These are phyloP conservation scores for Neopestalotiopsis sp. DNA, from an alignment of 2,329 filamentous ascomycete genomes.

Conservation along the genomic window DNA sequence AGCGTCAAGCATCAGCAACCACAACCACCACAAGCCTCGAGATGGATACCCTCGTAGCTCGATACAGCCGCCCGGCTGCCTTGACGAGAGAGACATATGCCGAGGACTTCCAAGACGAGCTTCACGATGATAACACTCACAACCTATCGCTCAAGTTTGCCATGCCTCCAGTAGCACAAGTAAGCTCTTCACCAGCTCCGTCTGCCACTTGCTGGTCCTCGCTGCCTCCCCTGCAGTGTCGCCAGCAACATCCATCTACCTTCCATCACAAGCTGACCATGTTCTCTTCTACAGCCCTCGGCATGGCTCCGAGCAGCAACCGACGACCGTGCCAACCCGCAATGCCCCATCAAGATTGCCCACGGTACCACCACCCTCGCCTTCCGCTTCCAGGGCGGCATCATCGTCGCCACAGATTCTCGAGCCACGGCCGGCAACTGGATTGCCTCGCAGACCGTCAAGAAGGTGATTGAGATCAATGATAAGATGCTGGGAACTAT, in stretches of 20 bases:
- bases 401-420: slow-evolving; percentile 98
- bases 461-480: slow-evolving; percentile 99
- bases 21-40: slow-evolving; percentile 26
- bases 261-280: slow-evolving; percentile 7
- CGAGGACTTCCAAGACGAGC: slow-evolving; percentile 76
- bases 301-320: slow-evolving; percentile 96
- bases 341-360: slow-evolving; percentile 98
- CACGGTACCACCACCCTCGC: slow-evolving; percentile 98
- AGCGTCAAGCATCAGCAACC: no score
- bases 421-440: slow-evolving; percentile 97
- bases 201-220: slow-evolving; percentile 7
- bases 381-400: slow-evolving; percentile 97
- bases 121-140: slow-evolving; percentile 71
- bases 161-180: slow-evolving; percentile 89
- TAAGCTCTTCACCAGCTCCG: slow-evolving; percentile 48
- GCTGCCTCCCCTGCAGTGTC: background rate
- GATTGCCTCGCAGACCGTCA: slow-evolving; percentile 99
- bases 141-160: slow-evolving; percentile 91
- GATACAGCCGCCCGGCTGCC: slow-evolving; percentile 82
- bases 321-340: slow-evolving; percentile 95
- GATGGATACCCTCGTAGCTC: slow-evolving; percentile 94
- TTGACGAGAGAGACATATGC: slow-evolving; percentile 73
- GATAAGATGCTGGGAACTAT: slow-evolving; percentile 92
- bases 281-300: slow-evolving; percentile 65
- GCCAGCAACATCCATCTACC: background rate